These are phyloP conservation scores for Domatiomyces globalis DNA, from an alignment of 2,329 filamentous ascomycete species.

Conservation along the genomic window DNA sequence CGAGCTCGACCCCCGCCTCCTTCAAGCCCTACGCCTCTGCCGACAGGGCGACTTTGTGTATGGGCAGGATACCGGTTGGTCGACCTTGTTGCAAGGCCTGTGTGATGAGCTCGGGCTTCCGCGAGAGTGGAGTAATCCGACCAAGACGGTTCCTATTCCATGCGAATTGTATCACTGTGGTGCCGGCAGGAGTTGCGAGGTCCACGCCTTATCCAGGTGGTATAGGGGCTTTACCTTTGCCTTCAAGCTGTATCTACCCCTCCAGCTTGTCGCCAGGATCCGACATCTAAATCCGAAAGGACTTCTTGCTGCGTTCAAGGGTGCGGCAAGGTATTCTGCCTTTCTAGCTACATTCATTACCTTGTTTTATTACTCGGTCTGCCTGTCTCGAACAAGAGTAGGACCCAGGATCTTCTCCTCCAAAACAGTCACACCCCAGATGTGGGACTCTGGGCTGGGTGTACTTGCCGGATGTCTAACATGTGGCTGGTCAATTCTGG, in stretches of 20 bases:
- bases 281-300: conserved; percentile 19
- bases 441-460: conserved; percentile 49
- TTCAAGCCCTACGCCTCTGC: conserved; percentile 57
- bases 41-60: conserved; percentile 53
- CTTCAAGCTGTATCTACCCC: conserved; percentile 60
- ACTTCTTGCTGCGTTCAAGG: conserved; percentile 40
- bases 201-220: conserved; percentile 57
- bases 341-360: conserved; percentile 67
- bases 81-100: conserved; percentile 54
- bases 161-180: conserved; percentile 79
- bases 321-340: conserved; percentile 55
- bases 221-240: conserved; percentile 56
- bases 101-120: conserved; percentile 58
- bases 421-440: conserved; percentile 36
- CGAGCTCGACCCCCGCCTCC: conserved; percentile 57
- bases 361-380: conserved; percentile 75
- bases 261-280: conserved; percentile 54
- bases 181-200: conserved; percentile 57
- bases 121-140: conserved; percentile 57
- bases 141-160: conserved; percentile 54
- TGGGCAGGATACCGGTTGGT: conserved; percentile 57
- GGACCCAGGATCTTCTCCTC: conserved; percentile 54
- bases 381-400: conserved; percentile 57
- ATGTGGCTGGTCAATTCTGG: conserved; percentile 69
- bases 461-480: conserved; percentile 57